Evolutionary conservation across 805 yeast genomes (phyloP).

Genomic region (Kluyveromyces wickerhamii): DNA sequence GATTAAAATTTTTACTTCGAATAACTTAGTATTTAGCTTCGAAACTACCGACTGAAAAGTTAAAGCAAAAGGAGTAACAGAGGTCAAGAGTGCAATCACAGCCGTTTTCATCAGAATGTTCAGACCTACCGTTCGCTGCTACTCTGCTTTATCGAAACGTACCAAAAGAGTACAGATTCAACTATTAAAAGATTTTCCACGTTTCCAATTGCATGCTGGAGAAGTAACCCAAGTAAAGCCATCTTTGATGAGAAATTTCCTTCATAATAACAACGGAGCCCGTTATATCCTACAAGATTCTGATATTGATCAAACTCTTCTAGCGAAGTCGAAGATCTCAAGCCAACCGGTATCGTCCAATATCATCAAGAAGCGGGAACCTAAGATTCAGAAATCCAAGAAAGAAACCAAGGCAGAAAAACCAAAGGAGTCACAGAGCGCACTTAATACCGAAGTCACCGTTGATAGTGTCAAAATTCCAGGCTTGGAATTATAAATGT

Average conservation of each 20-base stretch:
- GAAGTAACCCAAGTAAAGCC: constrained; percentile 70
- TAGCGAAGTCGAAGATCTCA: constrained; percentile 10
- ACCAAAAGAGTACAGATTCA: constrained; percentile 60
- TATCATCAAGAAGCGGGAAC: constrained; percentile 3
- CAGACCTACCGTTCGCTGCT: constrained; percentile 31
- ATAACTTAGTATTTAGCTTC: too few relatives aligned
- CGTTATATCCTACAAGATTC: constrained; percentile 43
- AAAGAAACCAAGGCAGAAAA: constrained; percentile 1
- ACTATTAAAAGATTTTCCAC: constrained; percentile 57
- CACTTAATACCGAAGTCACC: constrained; percentile 17
- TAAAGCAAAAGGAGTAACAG: not conserved
- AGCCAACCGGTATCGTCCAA: constrained; percentile 6
- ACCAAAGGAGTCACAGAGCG: constrained; percentile 7
- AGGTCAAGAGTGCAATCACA: too few relatives aligned
- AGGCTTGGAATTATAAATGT: constrained; percentile 18
- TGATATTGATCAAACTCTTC: constrained; percentile 18
- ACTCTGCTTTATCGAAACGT: constrained; percentile 37
- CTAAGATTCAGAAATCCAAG: not conserved
- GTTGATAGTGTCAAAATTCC: constrained; percentile 24
- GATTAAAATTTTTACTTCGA: too few relatives aligned
- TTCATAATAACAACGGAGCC: constrained; percentile 69
- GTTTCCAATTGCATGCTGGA: constrained; percentile 54
- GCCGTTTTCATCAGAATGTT: constrained; percentile 1
- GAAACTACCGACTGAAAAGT: not conserved
- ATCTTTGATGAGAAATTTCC: constrained; percentile 71